Conservation (phyloP, 805 yeast species). For the Nakazawaea sp. region DNA sequence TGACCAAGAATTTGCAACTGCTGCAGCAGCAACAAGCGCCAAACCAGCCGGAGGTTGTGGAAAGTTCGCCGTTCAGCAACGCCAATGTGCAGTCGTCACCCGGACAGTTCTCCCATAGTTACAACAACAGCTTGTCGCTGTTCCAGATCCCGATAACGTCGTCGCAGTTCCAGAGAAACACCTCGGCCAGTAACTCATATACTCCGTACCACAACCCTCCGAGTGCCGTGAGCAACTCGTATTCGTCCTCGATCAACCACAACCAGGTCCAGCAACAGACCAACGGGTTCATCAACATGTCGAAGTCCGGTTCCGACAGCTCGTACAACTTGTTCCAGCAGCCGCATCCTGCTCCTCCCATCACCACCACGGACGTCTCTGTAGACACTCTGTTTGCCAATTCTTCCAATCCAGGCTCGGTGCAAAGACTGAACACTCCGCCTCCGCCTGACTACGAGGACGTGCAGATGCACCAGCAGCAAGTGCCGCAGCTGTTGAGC, state of each 20-base stretch:
- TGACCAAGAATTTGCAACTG: conserved; percentile 12
- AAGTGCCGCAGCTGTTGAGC: conserved; percentile 5
- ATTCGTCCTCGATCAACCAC: conserved; percentile 12
- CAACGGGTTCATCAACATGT: conserved; percentile 15
- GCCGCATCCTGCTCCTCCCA: conserved; percentile 35
- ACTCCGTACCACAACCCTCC: conserved; percentile 39
- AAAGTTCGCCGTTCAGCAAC: conserved; percentile 10
- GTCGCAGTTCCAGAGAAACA: conserved; percentile 19
- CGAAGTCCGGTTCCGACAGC: conserved; percentile 4
- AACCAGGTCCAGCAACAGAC: conserved; percentile 10
- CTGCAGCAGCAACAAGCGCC: conserved; percentile 10
- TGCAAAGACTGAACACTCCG: conserved; percentile 20
- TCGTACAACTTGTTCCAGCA: conserved; percentile 10
- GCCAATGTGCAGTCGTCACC: conserved; percentile 10
- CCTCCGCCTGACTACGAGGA: conserved; percentile 20
- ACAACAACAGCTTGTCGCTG: conserved; percentile 8
- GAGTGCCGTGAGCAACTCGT: conserved; percentile 36
- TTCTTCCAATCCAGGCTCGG: conserved; percentile 25
- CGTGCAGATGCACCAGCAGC: conserved; percentile 12
- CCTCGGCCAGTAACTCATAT: conserved; percentile 14
- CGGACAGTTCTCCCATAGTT: conserved; percentile 7
- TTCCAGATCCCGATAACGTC: conserved; percentile 17
- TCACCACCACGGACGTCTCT: conserved; percentile 50
- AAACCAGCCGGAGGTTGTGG: conserved; percentile 2
- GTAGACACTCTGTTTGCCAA: conserved; percentile 38